A percentile compares a stretch with the other conserved stretches of the same genome.
These are phyloP conservation scores for Rickenella mellea DNA, from an alignment of 768 basidiomycete genomes.

Conservation along the genomic window DNA sequence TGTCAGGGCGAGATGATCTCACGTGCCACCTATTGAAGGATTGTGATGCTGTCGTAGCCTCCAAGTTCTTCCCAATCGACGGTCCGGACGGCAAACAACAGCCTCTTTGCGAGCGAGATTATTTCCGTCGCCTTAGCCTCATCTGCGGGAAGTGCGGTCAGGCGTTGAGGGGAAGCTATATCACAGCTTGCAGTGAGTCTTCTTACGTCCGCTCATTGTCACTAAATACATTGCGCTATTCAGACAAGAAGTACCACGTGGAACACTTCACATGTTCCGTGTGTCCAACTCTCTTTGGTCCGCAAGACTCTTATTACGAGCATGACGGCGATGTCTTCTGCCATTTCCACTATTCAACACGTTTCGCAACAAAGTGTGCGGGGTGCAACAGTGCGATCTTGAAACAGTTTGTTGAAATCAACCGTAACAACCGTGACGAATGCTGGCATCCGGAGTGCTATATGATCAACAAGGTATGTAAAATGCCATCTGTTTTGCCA, in stretches of 20 bases:
- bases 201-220: slow-evolving; percentile 5
- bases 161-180: slow-evolving; percentile 94
- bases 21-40: slow-evolving; percentile 46
- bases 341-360: slow-evolving; percentile 98
- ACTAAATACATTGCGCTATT: slow-evolving; percentile 3
- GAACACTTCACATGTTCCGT: slow-evolving; percentile 99
- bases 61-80: slow-evolving; percentile 98
- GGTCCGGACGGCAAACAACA: slow-evolving; percentile 80
- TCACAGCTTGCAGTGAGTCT: slow-evolving; percentile 93
- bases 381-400: slow-evolving; percentile 95
- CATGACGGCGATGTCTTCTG: slow-evolving; percentile 97
- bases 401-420: slow-evolving; percentile 99
- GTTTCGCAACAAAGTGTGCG: slow-evolving; percentile 97
- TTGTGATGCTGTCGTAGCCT: slow-evolving; percentile 91
- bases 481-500: slow-evolving; percentile 1
- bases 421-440: slow-evolving; percentile 95
- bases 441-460: slow-evolving; percentile 99
- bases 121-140: slow-evolving; percentile 90
- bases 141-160: slow-evolving; percentile 94
- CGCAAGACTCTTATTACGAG: slow-evolving; percentile 98
- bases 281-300: slow-evolving; percentile 92
- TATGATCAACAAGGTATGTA: slow-evolving; percentile 96
- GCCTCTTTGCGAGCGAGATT: slow-evolving; percentile 97
- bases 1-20: slow-evolving; percentile 6
- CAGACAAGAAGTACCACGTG: slow-evolving; percentile 98